Conservation (phyloP, 345 rosid species). For the Arabidopsis arenosa region DNA sequence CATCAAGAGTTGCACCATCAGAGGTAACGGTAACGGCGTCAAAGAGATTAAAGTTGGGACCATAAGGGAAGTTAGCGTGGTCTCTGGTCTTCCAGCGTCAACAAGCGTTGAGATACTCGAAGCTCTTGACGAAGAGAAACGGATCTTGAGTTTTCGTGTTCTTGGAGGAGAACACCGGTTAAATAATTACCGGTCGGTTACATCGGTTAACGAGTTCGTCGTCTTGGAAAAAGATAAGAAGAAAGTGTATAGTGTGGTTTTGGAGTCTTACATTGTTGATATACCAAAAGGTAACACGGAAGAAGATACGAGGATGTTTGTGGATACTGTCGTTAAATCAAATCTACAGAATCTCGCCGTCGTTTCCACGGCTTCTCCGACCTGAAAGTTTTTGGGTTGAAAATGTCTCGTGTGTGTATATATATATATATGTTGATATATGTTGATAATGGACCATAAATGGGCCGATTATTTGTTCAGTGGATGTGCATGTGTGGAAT, state of each 20-base stretch:
- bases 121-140: slow-evolving; percentile 37
- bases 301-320: slow-evolving; percentile 46
- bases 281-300: slow-evolving; percentile 48
- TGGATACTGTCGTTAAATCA: slow-evolving; percentile 41
- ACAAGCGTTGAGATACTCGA: slow-evolving; percentile 46
- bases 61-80: slow-evolving; percentile 40
- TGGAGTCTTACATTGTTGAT: slow-evolving; percentile 47
- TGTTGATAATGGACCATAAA: slow-evolving; percentile 25
- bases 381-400: slow-evolving; percentile 25
- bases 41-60: slow-evolving; percentile 40
- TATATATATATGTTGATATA: no score
- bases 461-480: slow-evolving; percentile 13
- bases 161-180: slow-evolving; percentile 48
- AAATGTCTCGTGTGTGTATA: slow-evolving; percentile 24
- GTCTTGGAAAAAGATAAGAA: slow-evolving; percentile 27
- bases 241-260: slow-evolving; percentile 36
- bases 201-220: slow-evolving; percentile 42
- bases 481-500: slow-evolving; percentile 28
- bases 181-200: slow-evolving; percentile 46
- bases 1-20: slow-evolving; percentile 43
- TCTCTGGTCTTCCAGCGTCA: slow-evolving; percentile 46
- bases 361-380: slow-evolving; percentile 39
- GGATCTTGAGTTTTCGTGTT: slow-evolving; percentile 41
- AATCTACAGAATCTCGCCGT: slow-evolving; percentile 44
- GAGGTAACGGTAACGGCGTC: slow-evolving; percentile 13